Percentiles rank a stretch among this genome's conserved stretches.
Evolutionary conservation across 805 yeast genomes (phyloP).

Genomic region (Schwanniomyces yamadae): DNA sequence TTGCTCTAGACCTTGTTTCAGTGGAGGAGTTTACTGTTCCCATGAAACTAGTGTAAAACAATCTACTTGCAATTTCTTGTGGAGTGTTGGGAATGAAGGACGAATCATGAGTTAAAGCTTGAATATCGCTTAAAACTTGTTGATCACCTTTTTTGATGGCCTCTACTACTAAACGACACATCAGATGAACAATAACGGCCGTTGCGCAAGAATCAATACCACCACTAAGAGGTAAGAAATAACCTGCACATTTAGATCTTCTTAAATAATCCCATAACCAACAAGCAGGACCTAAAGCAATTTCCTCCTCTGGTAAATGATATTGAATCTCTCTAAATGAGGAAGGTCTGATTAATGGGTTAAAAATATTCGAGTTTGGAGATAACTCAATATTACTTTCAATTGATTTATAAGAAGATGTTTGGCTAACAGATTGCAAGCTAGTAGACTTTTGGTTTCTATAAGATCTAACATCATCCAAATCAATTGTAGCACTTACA

Average conservation of each 20-base stretch:
- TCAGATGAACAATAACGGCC: conserved; percentile 87
- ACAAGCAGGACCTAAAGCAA: conserved; percentile 97
- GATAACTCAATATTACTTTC: conserved; percentile 65
- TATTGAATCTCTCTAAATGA: conserved; percentile 49
- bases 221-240: conserved; percentile 89
- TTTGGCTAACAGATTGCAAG: conserved; percentile 56
- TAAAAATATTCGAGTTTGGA: conserved; percentile 57
- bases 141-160: conserved; percentile 68
- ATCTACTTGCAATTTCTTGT: conserved; percentile 66
- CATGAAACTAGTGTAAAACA: conserved; percentile 93
- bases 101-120: conserved; percentile 56
- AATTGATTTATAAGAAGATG: conserved; percentile 51
- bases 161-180: conserved; percentile 81
- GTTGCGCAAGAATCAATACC: conserved; percentile 99
- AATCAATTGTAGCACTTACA: conserved; percentile 88
- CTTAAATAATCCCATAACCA: conserved; percentile 99
- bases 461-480: conserved; percentile 86
- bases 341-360: conserved; percentile 63
- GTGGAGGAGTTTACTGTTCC: conserved; percentile 90
- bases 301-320: conserved; percentile 91
- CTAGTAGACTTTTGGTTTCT: conserved; percentile 76
- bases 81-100: conserved; percentile 71
- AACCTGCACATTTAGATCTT: conserved; percentile 88
- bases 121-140: conserved; percentile 77
- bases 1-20: conserved; percentile 85